A percentile compares a stretch with the other conserved stretches of the same genome.
These are phyloP conservation scores for Globisporangium megalacanthum DNA, from an alignment of 352 stramenopile species.

Conservation along the genomic window DNA sequence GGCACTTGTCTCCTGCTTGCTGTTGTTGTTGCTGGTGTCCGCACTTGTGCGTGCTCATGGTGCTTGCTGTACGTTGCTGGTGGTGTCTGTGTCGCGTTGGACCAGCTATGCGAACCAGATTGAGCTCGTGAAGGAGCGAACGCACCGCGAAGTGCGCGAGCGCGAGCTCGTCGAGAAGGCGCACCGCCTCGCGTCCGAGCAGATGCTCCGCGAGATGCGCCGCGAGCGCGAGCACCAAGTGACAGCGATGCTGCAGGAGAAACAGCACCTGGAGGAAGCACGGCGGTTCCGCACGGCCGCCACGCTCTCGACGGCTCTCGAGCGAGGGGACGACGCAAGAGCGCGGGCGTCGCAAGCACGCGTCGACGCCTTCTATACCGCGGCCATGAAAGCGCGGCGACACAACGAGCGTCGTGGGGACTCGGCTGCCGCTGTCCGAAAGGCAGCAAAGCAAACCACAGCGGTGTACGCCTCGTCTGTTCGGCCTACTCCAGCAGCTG, in stretches of 20 bases:
- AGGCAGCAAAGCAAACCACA: background rate
- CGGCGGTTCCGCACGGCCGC: constrained; percentile 45
- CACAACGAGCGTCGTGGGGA: constrained; percentile 6
- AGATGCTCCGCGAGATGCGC: constrained; percentile 67
- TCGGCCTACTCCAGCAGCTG: too few relatives aligned
- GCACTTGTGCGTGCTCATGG: too few relatives aligned
- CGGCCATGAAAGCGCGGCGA: constrained; percentile 56
- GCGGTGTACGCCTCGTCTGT: background rate
- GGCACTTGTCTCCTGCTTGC: background rate
- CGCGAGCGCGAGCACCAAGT: constrained; percentile 52
- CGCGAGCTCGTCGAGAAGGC: constrained; percentile 65
- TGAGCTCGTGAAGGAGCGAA: constrained; percentile 57
- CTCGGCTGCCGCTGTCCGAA: background rate
- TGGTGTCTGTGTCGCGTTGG: background rate
- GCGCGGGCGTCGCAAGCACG: constrained; percentile 16
- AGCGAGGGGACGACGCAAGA: constrained; percentile 24
- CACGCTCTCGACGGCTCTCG: constrained; percentile 32
- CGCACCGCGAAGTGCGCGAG: constrained; percentile 47
- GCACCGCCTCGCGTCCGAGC: constrained; percentile 51
- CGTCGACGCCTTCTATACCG: constrained; percentile 60
- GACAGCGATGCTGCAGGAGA: constrained; percentile 40
- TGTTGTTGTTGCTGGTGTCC: background rate
- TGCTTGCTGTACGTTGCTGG: too few relatives aligned
- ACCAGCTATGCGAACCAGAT: constrained; percentile 62
- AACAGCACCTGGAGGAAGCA: constrained; percentile 56